phyloP scores from a whole-genome alignment of 1,139 yeast genomes.

The Yamadazyma mexicana region DNA sequence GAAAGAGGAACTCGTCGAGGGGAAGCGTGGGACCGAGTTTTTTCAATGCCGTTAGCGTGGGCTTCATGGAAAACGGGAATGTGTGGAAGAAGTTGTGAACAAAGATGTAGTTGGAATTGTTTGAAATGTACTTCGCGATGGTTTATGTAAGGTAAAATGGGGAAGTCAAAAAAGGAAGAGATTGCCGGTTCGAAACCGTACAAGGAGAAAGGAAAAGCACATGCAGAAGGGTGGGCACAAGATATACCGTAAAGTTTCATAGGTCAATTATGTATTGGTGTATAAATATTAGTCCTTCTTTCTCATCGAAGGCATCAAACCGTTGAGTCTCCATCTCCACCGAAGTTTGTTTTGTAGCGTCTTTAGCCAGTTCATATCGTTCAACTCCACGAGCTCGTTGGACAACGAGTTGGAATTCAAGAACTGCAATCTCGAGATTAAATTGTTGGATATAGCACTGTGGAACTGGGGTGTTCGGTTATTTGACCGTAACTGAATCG shows the following conservation, averaged over 20 bases:
- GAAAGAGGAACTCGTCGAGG: constrained; percentile 43
- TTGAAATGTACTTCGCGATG: not conserved
- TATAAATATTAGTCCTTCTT: not conserved
- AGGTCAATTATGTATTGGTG: not conserved
- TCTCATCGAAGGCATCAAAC: constrained; percentile 18
- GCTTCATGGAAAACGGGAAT: constrained; percentile 3
- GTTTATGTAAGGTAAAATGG: too few species aligned
- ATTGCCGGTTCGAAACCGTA: too few species aligned
- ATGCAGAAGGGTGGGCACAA: too few species aligned
- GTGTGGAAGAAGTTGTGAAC: not conserved
- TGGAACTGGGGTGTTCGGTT: constrained; percentile 11
- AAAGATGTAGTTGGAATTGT: too few species aligned
- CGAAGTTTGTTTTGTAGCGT: constrained; percentile 28
- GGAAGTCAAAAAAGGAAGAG: too few species aligned
- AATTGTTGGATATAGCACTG: constrained; percentile 23
- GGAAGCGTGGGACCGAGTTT: constrained; percentile 24
- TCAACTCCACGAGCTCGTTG: constrained; percentile 7
- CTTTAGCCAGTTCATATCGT: constrained; percentile 28
- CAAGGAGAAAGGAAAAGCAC: too few species aligned
- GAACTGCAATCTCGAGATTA: constrained; percentile 25
- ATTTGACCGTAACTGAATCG: constrained; percentile 21
- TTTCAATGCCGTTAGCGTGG: constrained; percentile 6
- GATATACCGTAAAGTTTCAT: too few species aligned
- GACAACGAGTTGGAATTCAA: constrained; percentile 16
- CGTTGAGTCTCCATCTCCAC: constrained; percentile 34